These are phyloP conservation scores for Nannizzia gypsea DNA, from an alignment of 2,329 filamentous ascomycete genomes.

Conservation along the genomic window DNA sequence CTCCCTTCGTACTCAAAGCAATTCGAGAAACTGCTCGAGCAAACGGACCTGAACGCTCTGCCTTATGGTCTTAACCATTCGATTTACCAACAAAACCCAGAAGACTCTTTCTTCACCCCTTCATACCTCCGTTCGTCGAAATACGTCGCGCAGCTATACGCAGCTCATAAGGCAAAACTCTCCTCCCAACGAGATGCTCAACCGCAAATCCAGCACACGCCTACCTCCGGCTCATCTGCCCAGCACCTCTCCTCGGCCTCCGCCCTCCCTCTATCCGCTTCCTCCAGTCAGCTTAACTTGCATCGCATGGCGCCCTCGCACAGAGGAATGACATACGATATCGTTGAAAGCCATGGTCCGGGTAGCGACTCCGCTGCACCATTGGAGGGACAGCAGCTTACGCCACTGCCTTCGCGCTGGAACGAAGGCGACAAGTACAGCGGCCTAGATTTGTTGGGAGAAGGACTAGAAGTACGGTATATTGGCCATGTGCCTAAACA, in stretches of 20 bases:
- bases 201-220: slow-evolving; percentile 28
- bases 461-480: slow-evolving; percentile 61
- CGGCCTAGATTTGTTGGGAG: slow-evolving; percentile 60
- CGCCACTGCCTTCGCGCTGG: slow-evolving; percentile 70
- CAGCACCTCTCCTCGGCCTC: slow-evolving; percentile 11
- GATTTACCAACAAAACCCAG: slow-evolving; percentile 21
- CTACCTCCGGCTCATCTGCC: neutral
- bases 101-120: slow-evolving; percentile 58
- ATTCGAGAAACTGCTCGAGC: neutral
- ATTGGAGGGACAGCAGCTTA: slow-evolving; percentile 49
- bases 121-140: slow-evolving; percentile 70
- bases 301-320: slow-evolving; percentile 52
- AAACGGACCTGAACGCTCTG: neutral
- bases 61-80: neutral
- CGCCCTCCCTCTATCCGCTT: slow-evolving; percentile 42
- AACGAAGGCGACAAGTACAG: slow-evolving; percentile 63
- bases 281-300: slow-evolving; percentile 46
- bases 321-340: slow-evolving; percentile 68
- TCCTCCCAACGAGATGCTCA: slow-evolving; percentile 37
- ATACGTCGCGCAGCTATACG: slow-evolving; percentile 65
- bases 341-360: slow-evolving; percentile 57
- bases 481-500: slow-evolving; percentile 45
- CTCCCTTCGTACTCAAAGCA: slow-evolving; percentile 3
- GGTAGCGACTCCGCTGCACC: slow-evolving; percentile 29
- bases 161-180: slow-evolving; percentile 53